These are phyloP conservation scores for Trichophyton mentagrophytes DNA, from an alignment of 2,329 filamentous ascomycete genomes.

Conservation along the genomic window DNA sequence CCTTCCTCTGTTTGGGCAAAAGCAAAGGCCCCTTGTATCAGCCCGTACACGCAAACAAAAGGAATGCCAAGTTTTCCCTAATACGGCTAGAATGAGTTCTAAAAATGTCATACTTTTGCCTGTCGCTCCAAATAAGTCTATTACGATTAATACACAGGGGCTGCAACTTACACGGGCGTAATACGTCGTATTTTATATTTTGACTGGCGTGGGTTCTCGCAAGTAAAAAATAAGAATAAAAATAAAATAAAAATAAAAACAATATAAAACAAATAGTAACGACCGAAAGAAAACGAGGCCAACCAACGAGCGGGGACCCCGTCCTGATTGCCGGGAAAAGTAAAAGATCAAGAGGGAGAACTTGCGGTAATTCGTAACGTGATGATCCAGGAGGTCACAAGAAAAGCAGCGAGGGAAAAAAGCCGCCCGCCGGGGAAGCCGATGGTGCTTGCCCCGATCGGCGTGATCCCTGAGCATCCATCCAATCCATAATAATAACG, in stretches of 20 bases:
- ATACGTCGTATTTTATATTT: no score
- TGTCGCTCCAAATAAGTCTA: not conserved
- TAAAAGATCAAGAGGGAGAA: not conserved
- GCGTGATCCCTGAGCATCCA: not conserved
- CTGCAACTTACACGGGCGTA: no score
- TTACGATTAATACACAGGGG: not conserved
- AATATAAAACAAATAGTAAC: no score
- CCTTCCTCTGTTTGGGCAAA: not conserved
- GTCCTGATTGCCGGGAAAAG: slow-evolving; percentile 1
- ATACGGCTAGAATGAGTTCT: not conserved
- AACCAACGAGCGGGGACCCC: not conserved
- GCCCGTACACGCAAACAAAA: not conserved
- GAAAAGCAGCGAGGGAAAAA: not conserved
- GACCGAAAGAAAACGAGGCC: no score
- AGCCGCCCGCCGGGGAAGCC: not conserved
- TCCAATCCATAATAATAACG: not conserved
- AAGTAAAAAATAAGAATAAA: no score
- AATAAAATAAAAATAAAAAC: no score
- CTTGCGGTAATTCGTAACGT: not conserved
- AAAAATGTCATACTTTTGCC: not conserved
- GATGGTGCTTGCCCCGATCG: slow-evolving; percentile 2
- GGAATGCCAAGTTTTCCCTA: not conserved
- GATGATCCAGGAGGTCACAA: not conserved
- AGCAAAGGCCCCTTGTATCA: not conserved
- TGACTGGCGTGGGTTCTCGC: no score